phyloP scores from a whole-genome alignment of 2,329 filamentous ascomycete genomes.

The Diaporthe ilicicola region DNA sequence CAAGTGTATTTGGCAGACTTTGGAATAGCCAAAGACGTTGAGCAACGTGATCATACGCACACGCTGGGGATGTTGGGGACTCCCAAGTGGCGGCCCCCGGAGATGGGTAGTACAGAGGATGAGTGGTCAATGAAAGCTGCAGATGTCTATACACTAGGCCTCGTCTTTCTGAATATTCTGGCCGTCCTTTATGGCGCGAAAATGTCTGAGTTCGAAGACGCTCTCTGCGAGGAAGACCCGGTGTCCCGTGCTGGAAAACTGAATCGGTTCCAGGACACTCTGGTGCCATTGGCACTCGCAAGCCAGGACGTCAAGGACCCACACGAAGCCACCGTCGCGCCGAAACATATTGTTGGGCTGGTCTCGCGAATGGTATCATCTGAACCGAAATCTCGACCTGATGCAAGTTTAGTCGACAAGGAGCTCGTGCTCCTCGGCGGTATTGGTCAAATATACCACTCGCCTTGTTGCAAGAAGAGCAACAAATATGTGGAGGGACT shows the following conservation, averaged over 20 bases:
- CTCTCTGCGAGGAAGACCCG: conserved; percentile 42
- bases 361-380: conserved; percentile 47
- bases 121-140: conserved; percentile 56
- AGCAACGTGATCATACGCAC: conserved; percentile 53
- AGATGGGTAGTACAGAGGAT: conserved; percentile 48
- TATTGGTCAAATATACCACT: conserved; percentile 57
- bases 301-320: conserved; percentile 48
- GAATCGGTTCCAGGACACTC: conserved; percentile 43
- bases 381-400: conserved; percentile 43
- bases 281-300: conserved; percentile 47
- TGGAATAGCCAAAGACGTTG: conserved; percentile 57
- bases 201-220: conserved; percentile 49
- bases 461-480: conserved; percentile 53
- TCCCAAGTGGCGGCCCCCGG: conserved; percentile 55
- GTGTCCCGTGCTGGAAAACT: conserved; percentile 46
- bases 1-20: conserved; percentile 59
- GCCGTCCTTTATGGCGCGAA: conserved; percentile 52
- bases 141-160: conserved; percentile 58
- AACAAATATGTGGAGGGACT: conserved; percentile 41
- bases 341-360: conserved; percentile 50
- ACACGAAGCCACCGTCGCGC: conserved; percentile 49
- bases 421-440: conserved; percentile 55
- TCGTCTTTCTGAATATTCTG: conserved; percentile 55
- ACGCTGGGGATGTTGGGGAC: conserved; percentile 53
- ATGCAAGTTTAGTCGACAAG: conserved; percentile 48